Evolutionary conservation across 345 rosid genomes (phyloP), one percentile per base, ranked within the genome.

Genomic region (Brassica nigra): DNA sequence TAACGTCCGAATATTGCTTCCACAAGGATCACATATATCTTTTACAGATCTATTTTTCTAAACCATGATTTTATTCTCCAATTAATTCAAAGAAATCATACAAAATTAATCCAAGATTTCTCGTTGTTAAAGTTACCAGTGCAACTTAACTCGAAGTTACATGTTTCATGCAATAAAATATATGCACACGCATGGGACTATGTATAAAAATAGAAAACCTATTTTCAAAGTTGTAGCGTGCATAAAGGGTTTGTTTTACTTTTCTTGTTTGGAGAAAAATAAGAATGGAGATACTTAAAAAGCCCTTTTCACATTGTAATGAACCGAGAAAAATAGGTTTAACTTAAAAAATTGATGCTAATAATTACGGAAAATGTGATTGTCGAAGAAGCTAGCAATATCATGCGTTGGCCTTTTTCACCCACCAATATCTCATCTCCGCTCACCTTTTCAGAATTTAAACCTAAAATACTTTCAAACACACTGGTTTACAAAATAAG

Each of bases 301-400:
- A 52, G 65, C 64, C 64, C 61, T 74, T 79, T 79, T 33, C 77
- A 79, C 70, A 68, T 68, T 74, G 75, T 65, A 39, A 73, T 59
- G 59, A 80, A 74, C 4, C 28, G 55, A 47, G 42, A 68, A 61
- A 49, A 70, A 68, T 47, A 79, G 68, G 82, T 15, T 15, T 4
- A 79, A 68, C 79, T 74, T 74, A 74, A 74, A 74, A 74, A 68
- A 52, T 12, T 29, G 66, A 80, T 61, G 78, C 78, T 62, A 68
- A 80, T 80, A 80, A 74, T 80, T 62, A 62, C 66, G 75, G 37
- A 80, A 76, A 79, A 68, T 59, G 75, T 74, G 72, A 75, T 70
- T 63, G 71, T 75, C 68, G 23, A 80, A 64, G 79, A 75, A 63
- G 83, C 79, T 75, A 80, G 83, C 79, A 80, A 80, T 69, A 75